Evolutionary conservation across 2,329 filamentous ascomycete genomes (phyloP).

Genomic region (Arthrobotrys iridis): DNA sequence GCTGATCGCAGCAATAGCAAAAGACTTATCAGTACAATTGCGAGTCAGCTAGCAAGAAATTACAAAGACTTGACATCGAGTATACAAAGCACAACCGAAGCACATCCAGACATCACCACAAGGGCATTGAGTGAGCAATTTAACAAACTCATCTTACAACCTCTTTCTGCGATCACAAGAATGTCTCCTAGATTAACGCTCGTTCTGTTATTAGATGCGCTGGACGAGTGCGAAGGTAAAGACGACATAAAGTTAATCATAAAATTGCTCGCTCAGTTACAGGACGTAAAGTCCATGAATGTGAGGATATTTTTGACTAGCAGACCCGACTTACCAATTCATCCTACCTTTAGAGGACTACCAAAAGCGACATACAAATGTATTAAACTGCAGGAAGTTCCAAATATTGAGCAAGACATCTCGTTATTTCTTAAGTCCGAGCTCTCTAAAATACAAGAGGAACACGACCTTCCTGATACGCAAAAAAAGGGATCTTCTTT

Average conservation of each 20-base stretch:
- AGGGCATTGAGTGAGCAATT: background rate
- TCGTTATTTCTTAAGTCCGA: conserved; percentile 54
- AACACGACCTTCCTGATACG: background rate
- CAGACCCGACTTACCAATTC: conserved; percentile 56
- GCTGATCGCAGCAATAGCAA: background rate
- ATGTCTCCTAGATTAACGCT: background rate
- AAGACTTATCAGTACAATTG: conserved; percentile 27
- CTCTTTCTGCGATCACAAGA: background rate
- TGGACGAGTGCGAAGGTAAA: conserved; percentile 59
- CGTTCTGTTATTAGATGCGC: conserved; percentile 55
- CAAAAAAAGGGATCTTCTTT: too few species aligned
- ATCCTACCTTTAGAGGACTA: conserved; percentile 53
- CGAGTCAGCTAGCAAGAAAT: background rate
- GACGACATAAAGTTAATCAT: conserved; percentile 55
- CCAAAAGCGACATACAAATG: conserved; percentile 28
- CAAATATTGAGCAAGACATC: conserved; percentile 59
- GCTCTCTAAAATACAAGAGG: conserved; percentile 45
- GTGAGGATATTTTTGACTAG: conserved; percentile 57
- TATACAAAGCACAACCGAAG: background rate
- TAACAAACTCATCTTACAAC: background rate
- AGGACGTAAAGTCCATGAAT: conserved; percentile 28
- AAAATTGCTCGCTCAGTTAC: conserved; percentile 44
- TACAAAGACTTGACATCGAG: background rate
- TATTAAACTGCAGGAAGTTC: conserved; percentile 38
- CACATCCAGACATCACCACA: background rate